A percentile compares a stretch with the other conserved stretches of the same genome.
phyloP scores from a whole-genome alignment of 1,284 basidiomycete species.

The Tremellales sp. region DNA sequence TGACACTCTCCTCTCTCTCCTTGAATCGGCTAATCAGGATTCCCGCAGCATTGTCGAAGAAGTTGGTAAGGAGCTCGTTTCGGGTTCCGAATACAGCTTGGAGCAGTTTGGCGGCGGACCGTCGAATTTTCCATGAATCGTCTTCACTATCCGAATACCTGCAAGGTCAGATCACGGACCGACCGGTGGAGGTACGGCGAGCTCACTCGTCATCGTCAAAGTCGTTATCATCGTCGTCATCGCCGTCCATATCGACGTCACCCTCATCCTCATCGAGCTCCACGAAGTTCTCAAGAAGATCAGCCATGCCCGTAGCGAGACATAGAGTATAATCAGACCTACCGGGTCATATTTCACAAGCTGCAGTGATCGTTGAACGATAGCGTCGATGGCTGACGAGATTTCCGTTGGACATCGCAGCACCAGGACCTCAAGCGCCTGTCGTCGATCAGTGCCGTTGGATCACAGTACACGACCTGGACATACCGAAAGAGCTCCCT shows the following conservation, averaged over 20 bases:
- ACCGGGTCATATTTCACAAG: constrained; percentile 93
- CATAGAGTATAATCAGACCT: constrained; percentile 36
- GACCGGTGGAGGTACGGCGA: constrained; percentile 64
- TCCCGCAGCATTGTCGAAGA: constrained; percentile 81
- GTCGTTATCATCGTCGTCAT: constrained; percentile 49
- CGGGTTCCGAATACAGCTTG: constrained; percentile 79
- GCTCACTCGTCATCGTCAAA: constrained; percentile 72
- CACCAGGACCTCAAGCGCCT: constrained; percentile 80
- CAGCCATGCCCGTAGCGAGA: background rate
- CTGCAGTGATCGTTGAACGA: constrained; percentile 66
- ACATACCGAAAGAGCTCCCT: constrained; percentile 38
- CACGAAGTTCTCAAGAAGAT: constrained; percentile 67
- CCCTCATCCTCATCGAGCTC: constrained; percentile 75
- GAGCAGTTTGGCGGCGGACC: constrained; percentile 86
- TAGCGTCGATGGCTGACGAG: constrained; percentile 63
- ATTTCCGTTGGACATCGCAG: constrained; percentile 78
- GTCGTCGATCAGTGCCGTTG: background rate
- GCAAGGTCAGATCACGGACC: constrained; percentile 7
- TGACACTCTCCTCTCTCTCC: constrained; percentile 93
- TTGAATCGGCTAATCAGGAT: constrained; percentile 83
- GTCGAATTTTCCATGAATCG: constrained; percentile 95
- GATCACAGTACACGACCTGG: background rate
- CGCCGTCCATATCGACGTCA: constrained; percentile 44
- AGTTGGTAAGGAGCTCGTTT: constrained; percentile 71
- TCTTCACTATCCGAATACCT: constrained; percentile 98